Evolutionary conservation across 2,329 filamentous ascomycete species (phyloP).

Genomic region (Elsinoe perseae): DNA sequence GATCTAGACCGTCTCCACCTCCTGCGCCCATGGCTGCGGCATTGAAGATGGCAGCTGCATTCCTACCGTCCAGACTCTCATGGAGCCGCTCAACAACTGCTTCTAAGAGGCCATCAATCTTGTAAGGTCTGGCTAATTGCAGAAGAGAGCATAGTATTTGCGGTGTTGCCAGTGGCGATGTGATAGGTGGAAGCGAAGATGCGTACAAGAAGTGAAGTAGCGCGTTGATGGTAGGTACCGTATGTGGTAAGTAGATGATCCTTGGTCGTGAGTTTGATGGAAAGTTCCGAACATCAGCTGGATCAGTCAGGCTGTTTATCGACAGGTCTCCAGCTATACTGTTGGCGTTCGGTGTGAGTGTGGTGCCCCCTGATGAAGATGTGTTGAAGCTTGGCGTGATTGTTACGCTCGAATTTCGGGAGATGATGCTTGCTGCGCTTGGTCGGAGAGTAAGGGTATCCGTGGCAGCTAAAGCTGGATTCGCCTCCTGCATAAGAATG

Average conservation of each 20-base stretch:
- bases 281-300: conserved; percentile 47
- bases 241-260: conserved; percentile 88
- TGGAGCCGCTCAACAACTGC: conserved; percentile 88
- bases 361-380: conserved; percentile 36
- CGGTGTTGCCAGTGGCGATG: conserved; percentile 76
- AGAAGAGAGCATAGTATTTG: conserved; percentile 93
- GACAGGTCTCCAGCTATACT: conserved; percentile 33
- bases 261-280: conserved; percentile 62
- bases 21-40: conserved; percentile 96
- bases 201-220: conserved; percentile 92
- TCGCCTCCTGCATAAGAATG: conserved; percentile 71
- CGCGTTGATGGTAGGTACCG: conserved; percentile 78
- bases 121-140: conserved; percentile 87
- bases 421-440: conserved; percentile 41
- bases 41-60: conserved; percentile 95
- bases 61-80: conserved; percentile 79
- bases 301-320: conserved; percentile 39
- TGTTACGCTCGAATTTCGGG: conserved; percentile 74
- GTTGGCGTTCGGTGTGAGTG: conserved; percentile 26
- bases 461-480: conserved; percentile 59
- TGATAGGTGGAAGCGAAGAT: conserved; percentile 69
- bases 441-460: conserved; percentile 71
- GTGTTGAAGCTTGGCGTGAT: conserved; percentile 63
- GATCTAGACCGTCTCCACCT: conserved; percentile 75
- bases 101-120: conserved; percentile 85